Base-by-base conservation (phyloP, 352 stramenopile species). In the Phytopythium vexans region DNA sequence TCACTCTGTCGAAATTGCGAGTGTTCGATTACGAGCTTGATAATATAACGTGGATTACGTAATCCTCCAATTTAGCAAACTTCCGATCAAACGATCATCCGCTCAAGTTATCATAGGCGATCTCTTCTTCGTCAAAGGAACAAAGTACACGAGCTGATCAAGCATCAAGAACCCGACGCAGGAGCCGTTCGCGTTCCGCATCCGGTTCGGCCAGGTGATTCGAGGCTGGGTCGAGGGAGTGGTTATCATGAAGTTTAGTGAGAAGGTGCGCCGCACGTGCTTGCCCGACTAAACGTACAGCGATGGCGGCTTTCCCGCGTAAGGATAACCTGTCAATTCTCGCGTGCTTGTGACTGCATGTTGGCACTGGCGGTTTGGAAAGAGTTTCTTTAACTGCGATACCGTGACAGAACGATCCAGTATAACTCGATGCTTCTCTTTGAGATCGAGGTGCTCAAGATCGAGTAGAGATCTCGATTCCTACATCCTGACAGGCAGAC, bases 151-250 rank as follows among this genome's bases (percentile, higher is more conserved):
- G 14, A 10, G 10, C 36, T 21, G 33, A 32, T 21, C 31, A 39
- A 82, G 77, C 65, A 98, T 90, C 7, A 97, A 97, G 68, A 94
- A 99, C 79, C 84, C 92, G 8, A 94, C 92, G 11, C 92, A 99
- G 69, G 55, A 89, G 62, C 85, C 92, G 1, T 98, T 98, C 60
- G 89, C 77, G 27, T 99, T 98, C 64, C 68, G 79, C 14, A 88
- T 98, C 8, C 94, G 96, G 0, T 62, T 97, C 21, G 89, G 93
- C 38, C 72, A 92, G 45, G 96, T 99, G 51, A 99, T 98, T 68
- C 96, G 93, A 52, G 96, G 92, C 41, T 99, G 96, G 96, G 96
- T 98, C 63, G 91, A 98, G 65, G 79, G 86, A n/a, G 89, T 98
- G 31, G 50, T 87, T 12, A 52, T 60, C 44, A 92, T 94, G 88